Evolutionary conservation across 2,329 filamentous ascomycete species (phyloP).

Genomic region (Penicillium sclerotiorum): DNA sequence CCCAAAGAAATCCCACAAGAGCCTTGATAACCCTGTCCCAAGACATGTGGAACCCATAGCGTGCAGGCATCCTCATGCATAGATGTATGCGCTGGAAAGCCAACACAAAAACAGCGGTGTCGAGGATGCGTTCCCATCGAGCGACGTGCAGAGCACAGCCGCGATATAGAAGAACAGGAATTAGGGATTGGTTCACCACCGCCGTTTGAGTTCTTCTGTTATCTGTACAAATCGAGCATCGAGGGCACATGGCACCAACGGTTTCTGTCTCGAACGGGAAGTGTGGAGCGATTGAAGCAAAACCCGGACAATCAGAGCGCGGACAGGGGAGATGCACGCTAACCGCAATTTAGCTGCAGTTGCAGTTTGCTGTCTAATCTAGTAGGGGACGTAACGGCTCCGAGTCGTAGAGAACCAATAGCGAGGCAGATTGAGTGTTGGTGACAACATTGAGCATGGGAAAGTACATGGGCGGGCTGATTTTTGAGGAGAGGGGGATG

Average conservation of each 20-base stretch:
- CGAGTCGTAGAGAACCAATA: constrained; percentile 6
- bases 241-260: constrained; percentile 1
- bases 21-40: neutral
- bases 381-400: neutral
- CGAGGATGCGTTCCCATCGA: neutral
- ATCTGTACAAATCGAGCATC: too few species aligned
- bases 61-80: neutral
- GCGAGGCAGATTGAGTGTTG: constrained; percentile 3
- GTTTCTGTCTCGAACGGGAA: neutral
- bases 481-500: neutral
- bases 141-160: neutral
- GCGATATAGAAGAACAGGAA: constrained; percentile 6
- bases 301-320: constrained; percentile 7
- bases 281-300: neutral
- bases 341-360: constrained; percentile 8
- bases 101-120: constrained; percentile 1
- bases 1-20: neutral
- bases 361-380: too few species aligned
- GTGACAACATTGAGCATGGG: constrained; percentile 3
- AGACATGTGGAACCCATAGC: neutral
- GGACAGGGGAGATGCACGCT: constrained; percentile 6
- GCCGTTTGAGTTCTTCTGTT: too few species aligned
- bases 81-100: neutral
- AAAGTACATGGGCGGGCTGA: too few species aligned
- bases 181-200: neutral